phyloP scores from a whole-genome alignment of 108 stramenopile genomes.

The Cylindrotheca closterium region DNA sequence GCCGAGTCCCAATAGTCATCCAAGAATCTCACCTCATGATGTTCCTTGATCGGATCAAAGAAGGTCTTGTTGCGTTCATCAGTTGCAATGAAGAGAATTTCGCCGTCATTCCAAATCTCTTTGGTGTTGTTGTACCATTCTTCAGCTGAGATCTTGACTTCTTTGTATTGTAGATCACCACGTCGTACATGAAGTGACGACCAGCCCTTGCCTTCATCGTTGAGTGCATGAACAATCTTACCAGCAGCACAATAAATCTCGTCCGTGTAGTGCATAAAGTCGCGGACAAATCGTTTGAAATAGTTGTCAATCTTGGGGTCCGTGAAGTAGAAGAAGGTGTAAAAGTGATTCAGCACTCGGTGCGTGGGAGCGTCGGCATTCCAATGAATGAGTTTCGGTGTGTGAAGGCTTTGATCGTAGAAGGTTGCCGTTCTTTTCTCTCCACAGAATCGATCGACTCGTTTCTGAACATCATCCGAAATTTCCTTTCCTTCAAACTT shows the following conservation, averaged over 20 bases:
- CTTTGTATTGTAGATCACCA: constrained; percentile 76
- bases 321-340: constrained; percentile 76
- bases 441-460: constrained; percentile 54
- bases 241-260: constrained; percentile 86
- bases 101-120: constrained; percentile 51
- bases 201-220: constrained; percentile 53
- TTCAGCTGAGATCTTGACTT: constrained; percentile 56
- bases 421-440: constrained; percentile 30
- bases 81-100: constrained; percentile 72
- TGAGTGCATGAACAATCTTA: constrained; percentile 67
- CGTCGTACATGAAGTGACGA: constrained; percentile 73
- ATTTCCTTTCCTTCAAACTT: constrained; percentile 38
- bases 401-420: constrained; percentile 39
- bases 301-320: constrained; percentile 71
- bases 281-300: constrained; percentile 77
- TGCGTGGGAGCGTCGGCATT: constrained; percentile 48
- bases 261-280: constrained; percentile 81
- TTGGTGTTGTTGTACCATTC: constrained; percentile 64
- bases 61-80: constrained; percentile 82
- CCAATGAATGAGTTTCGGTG: constrained; percentile 68
- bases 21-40: constrained; percentile 67
- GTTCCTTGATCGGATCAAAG: constrained; percentile 67
- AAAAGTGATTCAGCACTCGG: constrained; percentile 81
- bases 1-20: constrained; percentile 65
- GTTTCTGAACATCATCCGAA: constrained; percentile 32